These are phyloP conservation scores for Saussurea involucrata DNA, from an alignment of 129 eudicot genomes.

Conservation along the genomic window DNA sequence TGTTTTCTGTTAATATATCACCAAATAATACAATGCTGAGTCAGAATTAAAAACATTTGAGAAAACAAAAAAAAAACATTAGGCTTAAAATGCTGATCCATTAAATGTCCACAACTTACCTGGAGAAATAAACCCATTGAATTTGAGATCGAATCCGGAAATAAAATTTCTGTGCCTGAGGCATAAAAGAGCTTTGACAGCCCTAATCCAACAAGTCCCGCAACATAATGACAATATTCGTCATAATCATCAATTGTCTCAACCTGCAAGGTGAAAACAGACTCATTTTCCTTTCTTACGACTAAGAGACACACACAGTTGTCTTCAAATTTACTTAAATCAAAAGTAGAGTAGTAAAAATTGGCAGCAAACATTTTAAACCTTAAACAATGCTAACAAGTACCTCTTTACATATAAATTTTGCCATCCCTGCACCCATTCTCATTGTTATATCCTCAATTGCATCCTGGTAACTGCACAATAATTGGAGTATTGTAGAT, in stretches of 20 bases:
- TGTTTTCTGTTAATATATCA: constrained; percentile 64
- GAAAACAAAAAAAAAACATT: background rate
- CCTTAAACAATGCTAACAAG: background rate
- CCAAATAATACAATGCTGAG: background rate
- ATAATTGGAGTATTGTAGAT: constrained; percentile 5
- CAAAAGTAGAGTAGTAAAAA: background rate
- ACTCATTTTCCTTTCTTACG: constrained; percentile 11
- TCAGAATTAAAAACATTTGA: background rate
- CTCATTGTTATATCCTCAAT: constrained; percentile 96
- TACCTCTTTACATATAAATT: constrained; percentile 96
- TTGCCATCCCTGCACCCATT: constrained; percentile 99
- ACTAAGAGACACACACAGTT: background rate
- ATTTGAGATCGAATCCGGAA: constrained; percentile 74
- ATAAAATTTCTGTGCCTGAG: constrained; percentile 81
- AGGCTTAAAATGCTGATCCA: background rate
- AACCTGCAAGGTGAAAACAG: constrained; percentile 50
- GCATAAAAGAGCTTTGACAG: constrained; percentile 95
- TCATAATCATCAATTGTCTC: constrained; percentile 90
- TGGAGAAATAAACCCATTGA: constrained; percentile 99
- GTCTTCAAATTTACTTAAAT: background rate
- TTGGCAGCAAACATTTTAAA: background rate
- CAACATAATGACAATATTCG: constrained; percentile 97
- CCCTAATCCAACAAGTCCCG: constrained; percentile 98
- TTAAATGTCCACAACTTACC: constrained; percentile 36
- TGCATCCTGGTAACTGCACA: constrained; percentile 88